These are phyloP conservation scores for Rhynchosporium agropyri DNA, from an alignment of 2,329 filamentous ascomycete species.

Conservation along the genomic window DNA sequence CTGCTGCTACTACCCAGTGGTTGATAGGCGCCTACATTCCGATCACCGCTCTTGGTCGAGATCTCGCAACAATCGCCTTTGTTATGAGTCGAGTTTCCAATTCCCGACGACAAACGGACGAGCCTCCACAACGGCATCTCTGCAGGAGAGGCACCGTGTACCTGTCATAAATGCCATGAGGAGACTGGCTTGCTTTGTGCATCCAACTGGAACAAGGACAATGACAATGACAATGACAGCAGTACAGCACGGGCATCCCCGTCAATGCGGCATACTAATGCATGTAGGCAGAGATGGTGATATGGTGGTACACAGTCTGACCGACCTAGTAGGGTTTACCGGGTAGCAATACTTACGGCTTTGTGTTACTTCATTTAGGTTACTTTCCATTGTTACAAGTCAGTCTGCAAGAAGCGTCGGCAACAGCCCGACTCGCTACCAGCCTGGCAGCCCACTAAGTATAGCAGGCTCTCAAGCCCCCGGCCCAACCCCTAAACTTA, in stretches of 20 bases:
- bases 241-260: conserved; percentile 30
- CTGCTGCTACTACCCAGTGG: not conserved
- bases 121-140: conserved; percentile 29
- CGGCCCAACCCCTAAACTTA: not conserved
- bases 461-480: not conserved
- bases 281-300: conserved; percentile 31
- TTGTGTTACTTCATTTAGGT: too few species aligned
- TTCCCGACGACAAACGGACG: conserved; percentile 31
- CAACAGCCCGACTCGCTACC: conserved; percentile 18
- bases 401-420: too few species aligned
- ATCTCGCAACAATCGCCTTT: conserved; percentile 29
- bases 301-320: not conserved
- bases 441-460: conserved; percentile 4
- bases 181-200: conserved; percentile 21
- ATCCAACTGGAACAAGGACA: conserved; percentile 25
- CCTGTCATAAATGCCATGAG: conserved; percentile 27
- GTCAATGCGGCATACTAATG: conserved; percentile 27
- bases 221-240: conserved; percentile 30
- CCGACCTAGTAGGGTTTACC: too few species aligned
- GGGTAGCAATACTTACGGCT: too few species aligned
- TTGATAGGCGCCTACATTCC: not conserved
- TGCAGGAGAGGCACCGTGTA: conserved; percentile 25
- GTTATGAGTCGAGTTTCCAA: not conserved
- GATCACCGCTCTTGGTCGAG: conserved; percentile 17
- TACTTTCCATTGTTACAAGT: too few species aligned